Percentiles rank a stretch among this genome's conserved stretches.
Evolutionary conservation across 2,329 filamentous ascomycete species (phyloP).

Genomic region (Trichophyton schoenleinii): DNA sequence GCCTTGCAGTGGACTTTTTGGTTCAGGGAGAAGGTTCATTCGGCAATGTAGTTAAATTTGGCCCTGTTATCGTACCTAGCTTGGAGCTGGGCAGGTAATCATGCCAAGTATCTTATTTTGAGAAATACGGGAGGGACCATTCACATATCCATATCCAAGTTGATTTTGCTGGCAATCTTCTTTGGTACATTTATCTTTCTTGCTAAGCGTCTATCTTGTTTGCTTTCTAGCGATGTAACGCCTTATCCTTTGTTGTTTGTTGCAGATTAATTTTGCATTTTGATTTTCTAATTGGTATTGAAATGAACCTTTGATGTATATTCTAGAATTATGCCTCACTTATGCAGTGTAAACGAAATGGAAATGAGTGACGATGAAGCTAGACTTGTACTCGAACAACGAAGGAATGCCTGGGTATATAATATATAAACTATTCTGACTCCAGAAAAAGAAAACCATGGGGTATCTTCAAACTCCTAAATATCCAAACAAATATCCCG

Average conservation of each 20-base stretch:
- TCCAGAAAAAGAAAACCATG: too few species aligned
- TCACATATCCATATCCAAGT: too few species aligned
- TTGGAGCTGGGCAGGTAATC: slow-evolving; percentile 57
- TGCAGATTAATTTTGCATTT: background rate
- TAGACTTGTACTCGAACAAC: background rate
- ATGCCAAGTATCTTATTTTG: too few species aligned
- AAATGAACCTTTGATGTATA: background rate
- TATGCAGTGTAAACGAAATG: background rate
- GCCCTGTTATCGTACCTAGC: slow-evolving; percentile 86
- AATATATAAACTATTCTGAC: background rate
- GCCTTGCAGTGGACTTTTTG: slow-evolving; percentile 88
- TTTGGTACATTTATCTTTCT: background rate
- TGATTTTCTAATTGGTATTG: background rate
- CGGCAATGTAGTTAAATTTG: slow-evolving; percentile 81
- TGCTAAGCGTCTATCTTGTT: background rate
- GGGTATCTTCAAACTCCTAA: background rate
- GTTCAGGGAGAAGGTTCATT: slow-evolving; percentile 83
- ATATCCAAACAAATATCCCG: too few species aligned
- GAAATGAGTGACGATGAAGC: background rate
- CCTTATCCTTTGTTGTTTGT: background rate
- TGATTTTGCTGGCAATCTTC: background rate
- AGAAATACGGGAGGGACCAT: too few species aligned
- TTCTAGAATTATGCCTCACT: background rate
- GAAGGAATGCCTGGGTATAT: background rate
- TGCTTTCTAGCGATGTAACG: background rate